Percentiles rank a stretch among this genome's conserved stretches.
phyloP scores from a whole-genome alignment of 495 filamentous ascomycete species.

The Aspergillus baeticus region DNA sequence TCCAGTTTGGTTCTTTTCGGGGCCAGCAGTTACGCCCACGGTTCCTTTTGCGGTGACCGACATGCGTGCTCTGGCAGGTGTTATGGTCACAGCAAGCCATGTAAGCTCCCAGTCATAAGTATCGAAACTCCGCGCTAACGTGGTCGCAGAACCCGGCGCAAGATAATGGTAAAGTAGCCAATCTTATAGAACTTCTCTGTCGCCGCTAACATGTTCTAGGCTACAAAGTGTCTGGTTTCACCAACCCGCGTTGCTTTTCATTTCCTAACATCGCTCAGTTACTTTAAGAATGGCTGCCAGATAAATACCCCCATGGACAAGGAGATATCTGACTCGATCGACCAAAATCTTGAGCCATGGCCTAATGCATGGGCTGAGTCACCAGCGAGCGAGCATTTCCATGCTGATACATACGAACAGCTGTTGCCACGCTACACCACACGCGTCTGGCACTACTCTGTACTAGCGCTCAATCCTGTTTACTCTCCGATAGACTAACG shows the following conservation, averaged over 20 bases:
- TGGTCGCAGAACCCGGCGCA: conserved; percentile 56
- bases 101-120: conserved; percentile 26
- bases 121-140: conserved; percentile 17
- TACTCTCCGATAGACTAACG: conserved; percentile 12
- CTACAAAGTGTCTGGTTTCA: conserved; percentile 60
- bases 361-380: conserved; percentile 48
- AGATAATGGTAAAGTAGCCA: conserved; percentile 54
- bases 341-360: conserved; percentile 55
- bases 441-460: conserved; percentile 39
- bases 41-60: conserved; percentile 65
- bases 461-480: conserved; percentile 17
- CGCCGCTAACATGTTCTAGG: conserved; percentile 27
- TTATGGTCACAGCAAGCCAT: conserved; percentile 74
- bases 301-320: conserved; percentile 65
- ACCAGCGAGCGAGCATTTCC: conserved; percentile 40
- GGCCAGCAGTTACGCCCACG: conserved; percentile 59
- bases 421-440: conserved; percentile 44
- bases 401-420: conserved; percentile 38
- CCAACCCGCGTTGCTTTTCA: conserved; percentile 1
- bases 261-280: conserved; percentile 33
- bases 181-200: background rate
- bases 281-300: conserved; percentile 68
- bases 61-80: conserved; percentile 58
- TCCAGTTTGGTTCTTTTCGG: conserved; percentile 59
- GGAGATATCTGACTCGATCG: conserved; percentile 60